Evolutionary conservation across 2,329 filamentous ascomycete species (phyloP).

Genomic region (Phyllosticta citrichinensis): DNA sequence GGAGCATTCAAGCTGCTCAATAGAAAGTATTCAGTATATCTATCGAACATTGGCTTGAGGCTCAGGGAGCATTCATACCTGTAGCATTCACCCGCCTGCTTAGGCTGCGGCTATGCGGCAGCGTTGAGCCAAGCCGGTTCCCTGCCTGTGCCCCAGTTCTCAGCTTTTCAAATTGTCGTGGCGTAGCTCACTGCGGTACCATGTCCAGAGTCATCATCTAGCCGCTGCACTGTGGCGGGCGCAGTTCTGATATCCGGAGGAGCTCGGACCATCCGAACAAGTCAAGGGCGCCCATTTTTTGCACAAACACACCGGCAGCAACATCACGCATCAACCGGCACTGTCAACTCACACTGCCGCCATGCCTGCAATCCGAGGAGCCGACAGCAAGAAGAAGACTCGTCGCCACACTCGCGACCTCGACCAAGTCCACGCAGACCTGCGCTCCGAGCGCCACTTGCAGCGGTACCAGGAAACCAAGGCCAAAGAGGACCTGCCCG

Average conservation of each 20-base stretch:
- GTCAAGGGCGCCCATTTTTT: slow-evolving; percentile 10
- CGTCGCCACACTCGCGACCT: slow-evolving; percentile 58
- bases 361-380: slow-evolving; percentile 42
- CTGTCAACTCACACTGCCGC: slow-evolving; percentile 13
- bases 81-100: too few relatives aligned
- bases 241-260: background rate
- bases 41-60: too few relatives aligned
- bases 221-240: background rate
- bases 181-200: background rate
- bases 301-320: slow-evolving; percentile 14
- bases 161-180: too few relatives aligned
- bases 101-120: too few relatives aligned
- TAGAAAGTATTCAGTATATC: too few relatives aligned
- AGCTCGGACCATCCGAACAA: background rate
- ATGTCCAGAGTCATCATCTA: background rate
- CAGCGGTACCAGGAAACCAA: slow-evolving; percentile 69
- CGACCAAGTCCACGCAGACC: slow-evolving; percentile 82
- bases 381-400: slow-evolving; percentile 40
- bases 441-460: slow-evolving; percentile 70
- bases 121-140: too few relatives aligned
- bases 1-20: too few relatives aligned
- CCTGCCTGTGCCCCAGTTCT: too few relatives aligned
- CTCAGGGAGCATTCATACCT: too few relatives aligned
- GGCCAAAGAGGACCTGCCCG: slow-evolving; percentile 76
- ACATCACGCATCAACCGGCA: slow-evolving; percentile 14